phyloP scores from a whole-genome alignment of 2,329 filamentous ascomycete species.

The Aspergillus vadensis region DNA sequence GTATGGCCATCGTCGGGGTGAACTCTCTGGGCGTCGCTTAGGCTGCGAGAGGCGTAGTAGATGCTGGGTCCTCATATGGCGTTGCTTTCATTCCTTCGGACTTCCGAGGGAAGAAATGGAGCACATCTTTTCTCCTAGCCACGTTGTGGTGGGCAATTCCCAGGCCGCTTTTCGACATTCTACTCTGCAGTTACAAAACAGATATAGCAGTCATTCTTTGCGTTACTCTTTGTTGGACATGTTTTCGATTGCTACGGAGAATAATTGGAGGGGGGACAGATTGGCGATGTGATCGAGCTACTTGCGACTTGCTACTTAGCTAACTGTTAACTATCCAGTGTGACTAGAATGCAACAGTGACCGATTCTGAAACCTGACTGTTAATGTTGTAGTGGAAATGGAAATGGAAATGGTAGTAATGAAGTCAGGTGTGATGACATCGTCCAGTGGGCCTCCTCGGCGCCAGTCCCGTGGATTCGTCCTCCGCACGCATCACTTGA shows the following conservation, averaged over 20 bases:
- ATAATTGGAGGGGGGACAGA: background rate
- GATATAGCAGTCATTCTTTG: conserved; percentile 9
- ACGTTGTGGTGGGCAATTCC: background rate
- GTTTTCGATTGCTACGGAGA: conserved; percentile 3
- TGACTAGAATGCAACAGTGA: too few species aligned
- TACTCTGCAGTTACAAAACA: conserved; percentile 10
- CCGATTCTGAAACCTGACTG: too few species aligned
- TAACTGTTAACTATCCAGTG: background rate
- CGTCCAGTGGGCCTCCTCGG: background rate
- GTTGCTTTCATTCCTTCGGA: conserved; percentile 13
- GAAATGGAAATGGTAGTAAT: too few species aligned
- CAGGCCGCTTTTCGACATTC: conserved; percentile 5
- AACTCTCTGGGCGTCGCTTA: conserved; percentile 4
- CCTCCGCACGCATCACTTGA: conserved; percentile 22
- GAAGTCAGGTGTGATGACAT: conserved; percentile 4
- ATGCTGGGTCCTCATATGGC: conserved; percentile 10
- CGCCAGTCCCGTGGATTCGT: conserved; percentile 19
- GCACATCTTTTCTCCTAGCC: background rate
- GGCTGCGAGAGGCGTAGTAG: conserved; percentile 3
- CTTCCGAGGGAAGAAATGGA: background rate
- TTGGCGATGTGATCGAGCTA: background rate
- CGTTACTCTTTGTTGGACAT: conserved; percentile 11
- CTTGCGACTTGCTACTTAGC: background rate
- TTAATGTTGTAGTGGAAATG: background rate
- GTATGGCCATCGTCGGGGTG: conserved; percentile 12